Conservation (phyloP, 768 basidiomycete genomes). For the Trametes gibbosa region DNA sequence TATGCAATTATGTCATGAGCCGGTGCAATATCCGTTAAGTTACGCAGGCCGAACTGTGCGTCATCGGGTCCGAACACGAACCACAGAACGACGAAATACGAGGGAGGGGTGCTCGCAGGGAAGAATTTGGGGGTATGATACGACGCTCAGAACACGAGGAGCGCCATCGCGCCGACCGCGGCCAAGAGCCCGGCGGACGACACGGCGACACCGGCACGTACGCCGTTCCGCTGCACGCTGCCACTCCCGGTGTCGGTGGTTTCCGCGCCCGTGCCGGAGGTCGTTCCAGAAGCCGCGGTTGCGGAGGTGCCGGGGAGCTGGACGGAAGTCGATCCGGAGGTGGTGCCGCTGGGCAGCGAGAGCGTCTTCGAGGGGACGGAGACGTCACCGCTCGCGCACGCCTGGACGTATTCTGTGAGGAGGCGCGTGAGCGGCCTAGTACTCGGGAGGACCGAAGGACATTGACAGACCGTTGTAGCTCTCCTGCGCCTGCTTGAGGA, state of each 20-base stretch:
- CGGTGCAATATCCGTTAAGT: background rate
- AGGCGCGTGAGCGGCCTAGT: background rate
- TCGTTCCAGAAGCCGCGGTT: background rate
- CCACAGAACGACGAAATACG: background rate
- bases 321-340: background rate
- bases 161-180: background rate
- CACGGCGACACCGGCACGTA: background rate
- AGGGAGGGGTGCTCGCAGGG: too few species aligned
- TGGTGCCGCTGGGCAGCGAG: slow-evolving; percentile 1
- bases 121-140: background rate
- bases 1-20: background rate
- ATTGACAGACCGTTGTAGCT: background rate
- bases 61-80: background rate
- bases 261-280: background rate
- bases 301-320: background rate
- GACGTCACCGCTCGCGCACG: background rate
- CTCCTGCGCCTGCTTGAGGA: slow-evolving; percentile 5
- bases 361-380: background rate
- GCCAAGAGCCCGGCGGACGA: background rate
- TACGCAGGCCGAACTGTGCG: background rate
- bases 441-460: background rate
- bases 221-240: background rate
- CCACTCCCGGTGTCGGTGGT: background rate
- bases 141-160: background rate
- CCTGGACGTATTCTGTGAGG: background rate